Evolutionary conservation across 371 early-diverging fungal species (phyloP), one percentile per base, ranked within the genome.

Genomic region (Mortierella sp.): DNA sequence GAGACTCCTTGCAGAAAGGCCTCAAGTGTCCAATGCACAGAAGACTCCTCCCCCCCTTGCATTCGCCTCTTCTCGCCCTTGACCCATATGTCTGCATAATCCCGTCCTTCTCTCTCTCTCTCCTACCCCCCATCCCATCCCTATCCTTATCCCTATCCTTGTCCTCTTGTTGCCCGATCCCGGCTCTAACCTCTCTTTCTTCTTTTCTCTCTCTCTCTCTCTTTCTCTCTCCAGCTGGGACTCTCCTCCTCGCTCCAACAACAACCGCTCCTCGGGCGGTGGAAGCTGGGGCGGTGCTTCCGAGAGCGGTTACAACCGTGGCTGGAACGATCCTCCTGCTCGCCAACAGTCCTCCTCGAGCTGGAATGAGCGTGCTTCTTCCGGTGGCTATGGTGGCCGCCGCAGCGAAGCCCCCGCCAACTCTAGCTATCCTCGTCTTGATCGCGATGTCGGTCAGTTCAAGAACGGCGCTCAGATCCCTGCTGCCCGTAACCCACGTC

Each of bases 381-480:
- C 82, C 15, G 85, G 83, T 16, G 84, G 83, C 47, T 80, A 74
- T 60, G 75, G 70, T 44, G 83, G 85, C 9, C 84, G 88, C 50
- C 80, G 81, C 66, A 86, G 86, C 59, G 86, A 84, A 66, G 85
- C 84, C 19, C 71, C 59, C 80, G 84, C 74, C 48, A 68, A 57
- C 44, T 23, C 74, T 47, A 68, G 57, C 44, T 23, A 55, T 21
- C 29, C 30, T 30, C 58, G 69, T 45, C 79, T 82, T 14, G 84
- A 83, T 48, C 77, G 83, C 50, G 79, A 85, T 21, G 75, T 80
- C 57, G 91, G 91, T 45, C 53, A 74, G 52, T 92, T 91, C 92
- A 83, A 88, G 62, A 77, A 89, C 64, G 93, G 91, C 62, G 82
- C 83, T 26, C 96, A 95, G 72, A 87, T 91, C 56, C 84, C 85